These are phyloP conservation scores for Malania oleifera DNA, from an alignment of 164 flowering plant genomes.

Conservation along the genomic window DNA sequence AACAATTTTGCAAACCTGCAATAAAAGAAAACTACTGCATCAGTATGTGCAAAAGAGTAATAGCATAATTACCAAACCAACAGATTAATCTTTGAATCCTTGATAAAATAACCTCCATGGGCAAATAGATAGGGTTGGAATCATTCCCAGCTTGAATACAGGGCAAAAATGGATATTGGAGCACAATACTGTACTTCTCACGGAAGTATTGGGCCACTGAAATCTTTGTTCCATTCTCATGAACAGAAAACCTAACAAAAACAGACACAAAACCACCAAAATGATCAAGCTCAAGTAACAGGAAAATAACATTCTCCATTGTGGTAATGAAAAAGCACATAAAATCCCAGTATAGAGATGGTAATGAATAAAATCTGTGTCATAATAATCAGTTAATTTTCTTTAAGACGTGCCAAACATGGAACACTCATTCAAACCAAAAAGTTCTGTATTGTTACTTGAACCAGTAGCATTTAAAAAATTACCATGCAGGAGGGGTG, in stretches of 20 bases:
- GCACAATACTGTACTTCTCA: slow-evolving; percentile 15
- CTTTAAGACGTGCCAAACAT: too few relatives aligned
- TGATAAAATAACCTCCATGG: slow-evolving; percentile 1
- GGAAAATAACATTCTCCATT: too few relatives aligned
- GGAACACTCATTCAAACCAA: too few relatives aligned
- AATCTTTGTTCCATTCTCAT: not conserved
- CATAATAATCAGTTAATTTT: too few relatives aligned
- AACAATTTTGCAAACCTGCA: slow-evolving; percentile 55
- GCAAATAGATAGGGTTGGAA: slow-evolving; percentile 22
- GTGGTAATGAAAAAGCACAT: too few relatives aligned
- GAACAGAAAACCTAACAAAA: slow-evolving; percentile 13
- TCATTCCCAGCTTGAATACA: slow-evolving; percentile 30
- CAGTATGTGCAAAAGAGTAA: not conserved
- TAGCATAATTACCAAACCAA: not conserved
- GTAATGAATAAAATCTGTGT: too few relatives aligned
- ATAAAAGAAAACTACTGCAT: not conserved
- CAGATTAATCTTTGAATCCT: not conserved
- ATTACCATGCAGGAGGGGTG: too few relatives aligned
- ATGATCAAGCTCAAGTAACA: too few relatives aligned
- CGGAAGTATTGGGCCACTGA: slow-evolving; percentile 25
- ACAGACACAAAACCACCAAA: not conserved
- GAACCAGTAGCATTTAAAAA: too few relatives aligned
- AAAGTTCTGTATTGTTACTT: too few relatives aligned
- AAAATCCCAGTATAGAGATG: too few relatives aligned
- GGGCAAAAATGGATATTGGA: slow-evolving; percentile 21